Conservation (phyloP, 768 basidiomycete species). For the Phallus indusiatus region DNA sequence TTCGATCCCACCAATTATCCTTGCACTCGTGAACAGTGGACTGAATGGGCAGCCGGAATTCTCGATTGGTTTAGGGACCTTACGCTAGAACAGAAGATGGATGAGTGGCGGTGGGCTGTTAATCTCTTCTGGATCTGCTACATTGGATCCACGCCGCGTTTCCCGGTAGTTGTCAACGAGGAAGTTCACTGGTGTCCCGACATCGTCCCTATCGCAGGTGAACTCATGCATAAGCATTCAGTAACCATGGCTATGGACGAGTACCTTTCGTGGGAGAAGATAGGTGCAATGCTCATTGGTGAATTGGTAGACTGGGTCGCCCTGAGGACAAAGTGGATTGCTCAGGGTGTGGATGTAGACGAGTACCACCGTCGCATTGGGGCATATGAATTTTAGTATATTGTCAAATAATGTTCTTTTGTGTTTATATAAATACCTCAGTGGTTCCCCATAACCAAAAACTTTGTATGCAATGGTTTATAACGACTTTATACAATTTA, state of each 20-base stretch:
- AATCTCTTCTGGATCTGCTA: slow-evolving; percentile 1
- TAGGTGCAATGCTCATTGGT: neutral
- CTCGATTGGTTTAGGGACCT: neutral
- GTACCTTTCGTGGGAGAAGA: neutral
- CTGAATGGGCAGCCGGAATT: neutral
- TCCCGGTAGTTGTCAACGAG: neutral
- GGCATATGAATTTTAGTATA: neutral
- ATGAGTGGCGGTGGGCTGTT: neutral
- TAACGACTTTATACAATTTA: too few species aligned
- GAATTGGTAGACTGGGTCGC: neutral
- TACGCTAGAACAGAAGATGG: neutral
- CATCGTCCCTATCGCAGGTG: neutral
- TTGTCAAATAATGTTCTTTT: too few species aligned
- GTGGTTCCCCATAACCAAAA: too few species aligned
- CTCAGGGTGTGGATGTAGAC: neutral
- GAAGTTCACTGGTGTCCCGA: neutral
- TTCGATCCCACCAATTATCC: neutral
- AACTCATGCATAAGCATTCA: neutral
- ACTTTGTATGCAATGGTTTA: too few species aligned
- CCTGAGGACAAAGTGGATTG: neutral
- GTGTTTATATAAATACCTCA: too few species aligned
- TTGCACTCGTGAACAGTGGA: neutral
- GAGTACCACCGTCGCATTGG: neutral
- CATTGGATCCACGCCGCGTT: neutral
- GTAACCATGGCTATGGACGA: neutral